A percentile compares a stretch with the other conserved stretches of the same genome.
Conservation (phyloP, 2,329 filamentous ascomycete species). For the Ophiostoma sp. region DNA sequence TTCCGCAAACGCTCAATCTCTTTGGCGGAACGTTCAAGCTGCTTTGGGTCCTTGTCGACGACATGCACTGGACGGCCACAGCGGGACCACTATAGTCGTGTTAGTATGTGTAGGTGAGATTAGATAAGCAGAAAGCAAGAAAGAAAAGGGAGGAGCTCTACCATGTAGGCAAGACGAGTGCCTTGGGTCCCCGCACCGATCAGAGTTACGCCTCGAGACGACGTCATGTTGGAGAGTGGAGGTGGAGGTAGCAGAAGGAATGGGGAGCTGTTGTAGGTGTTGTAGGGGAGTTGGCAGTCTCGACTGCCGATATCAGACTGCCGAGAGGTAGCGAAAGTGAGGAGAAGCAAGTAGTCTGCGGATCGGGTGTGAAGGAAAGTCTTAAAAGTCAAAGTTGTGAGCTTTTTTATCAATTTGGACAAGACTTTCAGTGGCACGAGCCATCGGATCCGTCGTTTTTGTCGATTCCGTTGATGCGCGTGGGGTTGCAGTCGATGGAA, state of each 20-base stretch:
- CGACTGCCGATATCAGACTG: neutral
- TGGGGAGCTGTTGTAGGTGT: neutral
- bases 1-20: neutral
- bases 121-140: neutral
- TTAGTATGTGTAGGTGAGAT: neutral
- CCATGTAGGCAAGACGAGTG: slow-evolving; percentile 19
- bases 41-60: slow-evolving; percentile 8
- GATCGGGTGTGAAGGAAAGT: neutral
- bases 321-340: neutral
- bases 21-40: neutral
- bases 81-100: slow-evolving; percentile 3
- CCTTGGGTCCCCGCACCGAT: slow-evolving; percentile 20
- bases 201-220: slow-evolving; percentile 10
- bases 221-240: neutral
- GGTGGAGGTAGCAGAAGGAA: neutral
- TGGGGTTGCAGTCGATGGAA: neutral
- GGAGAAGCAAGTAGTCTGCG: neutral
- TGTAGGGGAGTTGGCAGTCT: neutral
- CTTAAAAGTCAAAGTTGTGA: neutral
- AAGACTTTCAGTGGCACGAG: neutral
- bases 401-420: neutral
- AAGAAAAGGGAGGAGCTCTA: neutral
- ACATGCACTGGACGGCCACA: slow-evolving; percentile 18
- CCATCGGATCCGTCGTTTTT: neutral
- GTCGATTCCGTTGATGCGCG: neutral